Conservation (phyloP, 1,284 basidiomycete genomes). For the Ceratobasidium sp. region DNA sequence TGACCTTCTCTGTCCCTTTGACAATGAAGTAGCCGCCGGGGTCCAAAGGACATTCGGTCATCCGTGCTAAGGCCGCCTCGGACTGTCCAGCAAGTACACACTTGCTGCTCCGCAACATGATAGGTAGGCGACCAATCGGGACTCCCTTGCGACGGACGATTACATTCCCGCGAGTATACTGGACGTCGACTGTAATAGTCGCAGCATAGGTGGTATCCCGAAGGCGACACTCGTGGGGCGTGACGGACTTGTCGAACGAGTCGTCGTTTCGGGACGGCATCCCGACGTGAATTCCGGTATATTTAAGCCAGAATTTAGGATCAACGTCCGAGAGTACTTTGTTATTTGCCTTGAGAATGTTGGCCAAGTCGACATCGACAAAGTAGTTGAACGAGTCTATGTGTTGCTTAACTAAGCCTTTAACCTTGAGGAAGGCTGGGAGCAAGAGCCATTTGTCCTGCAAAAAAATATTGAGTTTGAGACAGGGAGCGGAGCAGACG, state of each 20-base stretch:
- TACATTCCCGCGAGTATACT: constrained; percentile 93
- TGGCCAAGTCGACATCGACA: constrained; percentile 96
- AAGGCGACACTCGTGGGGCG: constrained; percentile 97
- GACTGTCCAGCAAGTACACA: constrained; percentile 85
- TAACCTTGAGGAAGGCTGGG: constrained; percentile 94
- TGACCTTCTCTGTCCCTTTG: constrained; percentile 99
- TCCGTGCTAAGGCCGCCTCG: constrained; percentile 85
- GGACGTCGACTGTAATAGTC: constrained; percentile 93
- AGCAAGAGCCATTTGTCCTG: constrained; percentile 98
- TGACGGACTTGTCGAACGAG: constrained; percentile 84
- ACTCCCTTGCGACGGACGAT: constrained; percentile 87
- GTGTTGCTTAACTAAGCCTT: constrained; percentile 99
- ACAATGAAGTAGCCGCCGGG: constrained; percentile 99
- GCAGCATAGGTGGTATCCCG: constrained; percentile 97
- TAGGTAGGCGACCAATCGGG: constrained; percentile 91
- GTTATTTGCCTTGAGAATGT: constrained; percentile 93
- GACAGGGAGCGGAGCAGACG: background rate
- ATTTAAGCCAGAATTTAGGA: constrained; percentile 96
- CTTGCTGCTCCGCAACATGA: constrained; percentile 97
- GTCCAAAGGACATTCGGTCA: constrained; percentile 98
- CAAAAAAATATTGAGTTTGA: background rate
- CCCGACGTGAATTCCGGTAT: constrained; percentile 93
- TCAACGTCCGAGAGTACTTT: constrained; percentile 97
- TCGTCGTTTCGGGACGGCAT: constrained; percentile 91
- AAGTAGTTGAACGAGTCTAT: constrained; percentile 99